Evolutionary conservation across 306 rosid genomes (phyloP).

Genomic region (Rosa multiflora): DNA sequence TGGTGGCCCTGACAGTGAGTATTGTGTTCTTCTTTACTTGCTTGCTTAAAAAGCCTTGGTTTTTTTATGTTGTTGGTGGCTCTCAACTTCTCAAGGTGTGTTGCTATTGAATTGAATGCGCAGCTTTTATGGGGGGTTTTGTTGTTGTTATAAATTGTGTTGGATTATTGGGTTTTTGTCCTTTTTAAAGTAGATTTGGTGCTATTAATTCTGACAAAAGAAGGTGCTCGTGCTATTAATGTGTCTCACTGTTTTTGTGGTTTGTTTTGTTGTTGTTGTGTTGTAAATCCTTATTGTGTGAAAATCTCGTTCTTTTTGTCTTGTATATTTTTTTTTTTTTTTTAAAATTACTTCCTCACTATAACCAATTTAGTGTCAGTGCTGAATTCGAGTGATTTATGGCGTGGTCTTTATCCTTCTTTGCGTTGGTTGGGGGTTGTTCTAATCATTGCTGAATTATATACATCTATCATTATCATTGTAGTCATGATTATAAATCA

Average conservation of each 20-base stretch:
- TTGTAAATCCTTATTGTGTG: neutral
- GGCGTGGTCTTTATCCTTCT: neutral
- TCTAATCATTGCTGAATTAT: neutral
- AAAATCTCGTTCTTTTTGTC: neutral
- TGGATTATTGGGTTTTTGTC: slow-evolving; percentile 5
- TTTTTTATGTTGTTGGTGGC: neutral
- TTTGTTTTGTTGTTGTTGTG: neutral
- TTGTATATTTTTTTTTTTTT: neutral
- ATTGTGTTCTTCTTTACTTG: neutral
- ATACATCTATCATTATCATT: neutral
- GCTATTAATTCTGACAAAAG: neutral
- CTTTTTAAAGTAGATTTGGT: neutral
- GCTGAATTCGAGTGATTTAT: neutral
- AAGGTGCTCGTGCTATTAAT: neutral
- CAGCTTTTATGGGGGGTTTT: neutral
- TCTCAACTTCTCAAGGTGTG: no score
- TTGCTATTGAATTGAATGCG: neutral
- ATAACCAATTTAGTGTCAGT: neutral
- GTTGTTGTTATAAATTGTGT: neutral
- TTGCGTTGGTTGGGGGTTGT: neutral
- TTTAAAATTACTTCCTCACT: neutral
- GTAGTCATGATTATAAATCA: neutral
- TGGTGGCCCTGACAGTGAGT: slow-evolving; percentile 67
- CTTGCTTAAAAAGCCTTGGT: neutral
- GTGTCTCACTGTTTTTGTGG: neutral